phyloP scores from a whole-genome alignment of 345 rosid genomes.

The Arabidopsis thaliana region DNA sequence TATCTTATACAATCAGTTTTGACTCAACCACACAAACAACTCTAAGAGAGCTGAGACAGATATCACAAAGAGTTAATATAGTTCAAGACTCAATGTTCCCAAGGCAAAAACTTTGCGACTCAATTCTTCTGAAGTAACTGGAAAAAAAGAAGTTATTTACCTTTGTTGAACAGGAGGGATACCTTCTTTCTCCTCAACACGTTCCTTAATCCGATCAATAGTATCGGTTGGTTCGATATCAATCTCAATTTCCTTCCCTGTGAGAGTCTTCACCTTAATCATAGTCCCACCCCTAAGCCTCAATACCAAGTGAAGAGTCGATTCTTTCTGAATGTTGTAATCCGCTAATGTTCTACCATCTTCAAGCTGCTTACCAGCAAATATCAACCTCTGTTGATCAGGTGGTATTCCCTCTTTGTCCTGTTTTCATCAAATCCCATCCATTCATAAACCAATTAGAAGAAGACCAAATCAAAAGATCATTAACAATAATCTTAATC shows the following conservation, averaged over 20 bases:
- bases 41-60: no score
- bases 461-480: not conserved
- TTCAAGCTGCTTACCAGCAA: conserved; percentile 94
- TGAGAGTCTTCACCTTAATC: conserved; percentile 95
- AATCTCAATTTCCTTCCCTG: conserved; percentile 92
- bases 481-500: not conserved
- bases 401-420: conserved; percentile 97
- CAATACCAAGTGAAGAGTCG: conserved; percentile 85
- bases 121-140: not conserved
- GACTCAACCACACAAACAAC: no score
- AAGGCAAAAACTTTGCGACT: not conserved
- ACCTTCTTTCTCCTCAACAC: conserved; percentile 96
- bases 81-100: not conserved
- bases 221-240: conserved; percentile 96
- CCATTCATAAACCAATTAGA: not conserved
- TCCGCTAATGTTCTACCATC: conserved; percentile 94
- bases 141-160: conserved; percentile 32
- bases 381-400: conserved; percentile 90
- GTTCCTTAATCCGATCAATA: conserved; percentile 88
- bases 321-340: conserved; percentile 92
- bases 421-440: conserved; percentile 43
- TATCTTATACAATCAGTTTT: no score
- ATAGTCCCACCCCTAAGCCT: conserved; percentile 97
- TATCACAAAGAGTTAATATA: not conserved
- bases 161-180: conserved; percentile 98